A percentile compares a stretch with the other conserved stretches of the same genome.
Evolutionary conservation across 768 basidiomycete species (phyloP).

Genomic region (Amyloporia xantha): DNA sequence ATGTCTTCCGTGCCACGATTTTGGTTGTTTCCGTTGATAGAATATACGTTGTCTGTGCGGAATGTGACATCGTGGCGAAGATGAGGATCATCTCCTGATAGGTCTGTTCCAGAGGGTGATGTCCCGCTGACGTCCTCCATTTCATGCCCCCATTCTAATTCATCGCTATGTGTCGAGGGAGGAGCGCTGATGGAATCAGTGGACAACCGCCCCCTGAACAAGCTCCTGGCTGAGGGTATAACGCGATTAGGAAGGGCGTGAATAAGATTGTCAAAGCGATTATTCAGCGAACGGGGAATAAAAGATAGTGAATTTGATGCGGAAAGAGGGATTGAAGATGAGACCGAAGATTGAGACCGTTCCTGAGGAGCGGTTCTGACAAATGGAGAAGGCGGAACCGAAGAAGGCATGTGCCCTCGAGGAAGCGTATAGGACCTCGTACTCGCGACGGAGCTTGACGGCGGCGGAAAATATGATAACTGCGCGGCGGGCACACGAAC

Average conservation of each 20-base stretch:
- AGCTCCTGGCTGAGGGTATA: slow-evolving; percentile 3
- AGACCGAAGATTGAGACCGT: slow-evolving; percentile 3
- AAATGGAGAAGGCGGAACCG: slow-evolving; percentile 2
- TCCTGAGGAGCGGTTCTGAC: too few relatives aligned
- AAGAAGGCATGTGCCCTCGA: neutral
- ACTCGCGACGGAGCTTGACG: slow-evolving; percentile 1
- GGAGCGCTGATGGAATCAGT: slow-evolving; percentile 20
- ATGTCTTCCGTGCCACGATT: neutral
- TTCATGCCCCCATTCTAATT: slow-evolving; percentile 23
- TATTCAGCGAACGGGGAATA: slow-evolving; percentile 9
- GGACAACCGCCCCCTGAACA: slow-evolving; percentile 15
- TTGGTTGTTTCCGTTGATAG: neutral
- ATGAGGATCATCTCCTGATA: neutral
- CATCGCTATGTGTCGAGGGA: slow-evolving; percentile 21
- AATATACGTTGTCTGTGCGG: neutral
- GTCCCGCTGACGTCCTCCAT: slow-evolving; percentile 16
- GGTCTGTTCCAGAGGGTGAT: neutral
- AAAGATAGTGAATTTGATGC: neutral
- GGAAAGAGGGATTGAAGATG: too few relatives aligned
- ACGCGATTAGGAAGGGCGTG: slow-evolving; percentile 8
- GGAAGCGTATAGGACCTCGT: neutral
- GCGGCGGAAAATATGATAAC: slow-evolving; percentile 27
- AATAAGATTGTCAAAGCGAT: slow-evolving; percentile 12
- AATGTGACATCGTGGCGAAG: neutral
- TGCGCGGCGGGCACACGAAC: slow-evolving; percentile 25